Evolutionary conservation across 2,329 filamentous ascomycete genomes (phyloP).

Genomic region (Pseudogymnoascus sp.): DNA sequence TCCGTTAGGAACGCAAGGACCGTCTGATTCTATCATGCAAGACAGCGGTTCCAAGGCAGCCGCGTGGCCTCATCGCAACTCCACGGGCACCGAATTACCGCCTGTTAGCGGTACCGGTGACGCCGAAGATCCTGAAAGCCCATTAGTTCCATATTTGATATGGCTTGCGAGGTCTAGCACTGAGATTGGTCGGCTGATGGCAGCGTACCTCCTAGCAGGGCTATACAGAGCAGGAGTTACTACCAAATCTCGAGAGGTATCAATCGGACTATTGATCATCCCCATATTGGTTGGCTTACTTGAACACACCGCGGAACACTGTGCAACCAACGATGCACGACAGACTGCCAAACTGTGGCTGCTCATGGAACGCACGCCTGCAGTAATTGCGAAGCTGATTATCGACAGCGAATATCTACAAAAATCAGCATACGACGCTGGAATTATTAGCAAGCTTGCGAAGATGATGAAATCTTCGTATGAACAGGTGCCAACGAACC

Average conservation of each 20-base stretch:
- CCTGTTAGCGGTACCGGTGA: slow-evolving; percentile 27
- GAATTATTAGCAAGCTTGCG: slow-evolving; percentile 52
- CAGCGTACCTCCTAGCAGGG: slow-evolving; percentile 59
- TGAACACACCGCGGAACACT: slow-evolving; percentile 34
- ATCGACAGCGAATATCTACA: slow-evolving; percentile 73
- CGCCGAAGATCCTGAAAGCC: slow-evolving; percentile 56
- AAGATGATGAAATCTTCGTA: slow-evolving; percentile 59
- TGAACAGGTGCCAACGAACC: slow-evolving; percentile 42
- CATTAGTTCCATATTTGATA: slow-evolving; percentile 66
- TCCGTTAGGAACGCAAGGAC: not conserved
- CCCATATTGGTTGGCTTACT: slow-evolving; percentile 62
- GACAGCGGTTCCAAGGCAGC: slow-evolving; percentile 17
- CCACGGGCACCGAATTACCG: not conserved
- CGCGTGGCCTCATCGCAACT: slow-evolving; percentile 16
- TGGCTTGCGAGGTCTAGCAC: slow-evolving; percentile 49
- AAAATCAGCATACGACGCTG: slow-evolving; percentile 67
- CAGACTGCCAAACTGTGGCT: slow-evolving; percentile 36
- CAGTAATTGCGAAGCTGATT: slow-evolving; percentile 69
- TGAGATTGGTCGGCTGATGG: slow-evolving; percentile 56
- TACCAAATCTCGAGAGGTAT: slow-evolving; percentile 53
- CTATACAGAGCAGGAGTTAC: slow-evolving; percentile 62
- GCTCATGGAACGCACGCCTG: slow-evolving; percentile 63
- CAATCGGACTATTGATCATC: slow-evolving; percentile 58
- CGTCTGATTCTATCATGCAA: slow-evolving; percentile 8
- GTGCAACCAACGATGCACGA: slow-evolving; percentile 30